These are phyloP conservation scores for Pinus taeda DNA, from an alignment of 75 land plant genomes.

Conservation along the genomic window DNA sequence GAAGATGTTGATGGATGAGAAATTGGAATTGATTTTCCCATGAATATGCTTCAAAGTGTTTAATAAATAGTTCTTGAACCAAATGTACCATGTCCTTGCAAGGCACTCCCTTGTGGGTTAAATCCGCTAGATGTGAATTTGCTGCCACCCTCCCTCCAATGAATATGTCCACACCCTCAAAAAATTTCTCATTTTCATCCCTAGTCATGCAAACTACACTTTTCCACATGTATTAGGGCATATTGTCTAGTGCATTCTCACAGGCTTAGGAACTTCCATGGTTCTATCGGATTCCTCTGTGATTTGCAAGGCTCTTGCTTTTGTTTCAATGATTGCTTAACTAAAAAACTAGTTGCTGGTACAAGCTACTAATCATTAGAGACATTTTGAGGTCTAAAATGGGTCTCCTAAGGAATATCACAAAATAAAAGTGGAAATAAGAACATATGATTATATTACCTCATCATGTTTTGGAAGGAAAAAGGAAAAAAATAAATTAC, in stretches of 20 bases:
- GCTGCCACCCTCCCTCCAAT: slow-evolving; percentile 86
- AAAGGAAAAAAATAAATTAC: no score
- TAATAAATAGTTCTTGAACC: slow-evolving; percentile 75
- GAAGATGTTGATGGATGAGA: no score
- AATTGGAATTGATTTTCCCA: no score
- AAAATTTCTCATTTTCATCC: slow-evolving; percentile 57
- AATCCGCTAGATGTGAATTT: slow-evolving; percentile 82
- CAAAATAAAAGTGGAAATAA: no score
- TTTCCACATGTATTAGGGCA: slow-evolving; percentile 95
- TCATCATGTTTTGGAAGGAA: no score
- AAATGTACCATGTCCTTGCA: slow-evolving; percentile 71
- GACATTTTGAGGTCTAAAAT: no score
- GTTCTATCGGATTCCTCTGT: slow-evolving; percentile 70
- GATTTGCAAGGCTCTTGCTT: slow-evolving; percentile 75
- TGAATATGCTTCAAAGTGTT: slow-evolving; percentile 62
- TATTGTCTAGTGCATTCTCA: slow-evolving; percentile 98
- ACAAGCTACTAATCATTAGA: slow-evolving; percentile 91
- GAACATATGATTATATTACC: no score
- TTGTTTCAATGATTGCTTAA: slow-evolving; percentile 93
- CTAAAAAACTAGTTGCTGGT: slow-evolving; percentile 97
- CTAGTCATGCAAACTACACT: slow-evolving; percentile 90
- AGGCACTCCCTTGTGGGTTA: slow-evolving; percentile 69
- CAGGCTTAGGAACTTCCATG: slow-evolving; percentile 55
- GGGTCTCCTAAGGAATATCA: no score
- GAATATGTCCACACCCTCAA: slow-evolving; percentile 77